Conservation (phyloP, 129 eudicot genomes). For the Apium graveolens region DNA sequence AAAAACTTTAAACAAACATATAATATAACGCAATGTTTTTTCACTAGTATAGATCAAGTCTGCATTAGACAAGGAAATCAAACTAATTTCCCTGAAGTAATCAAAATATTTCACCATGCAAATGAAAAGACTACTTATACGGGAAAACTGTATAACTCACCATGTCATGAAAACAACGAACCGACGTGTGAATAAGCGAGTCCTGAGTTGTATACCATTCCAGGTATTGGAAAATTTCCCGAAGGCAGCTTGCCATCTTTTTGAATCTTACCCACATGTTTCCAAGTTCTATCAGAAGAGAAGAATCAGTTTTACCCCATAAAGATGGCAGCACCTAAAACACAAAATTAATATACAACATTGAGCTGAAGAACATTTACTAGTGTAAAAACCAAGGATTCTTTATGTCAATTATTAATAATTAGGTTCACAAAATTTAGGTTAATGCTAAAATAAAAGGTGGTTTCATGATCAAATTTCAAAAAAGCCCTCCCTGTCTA, state of each 20-base stretch:
- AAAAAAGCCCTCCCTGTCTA: no score
- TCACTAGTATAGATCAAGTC: not conserved
- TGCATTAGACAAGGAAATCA: not conserved
- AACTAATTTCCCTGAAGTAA: not conserved
- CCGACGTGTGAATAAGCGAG: slow-evolving; percentile 28
- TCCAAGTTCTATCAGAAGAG: slow-evolving; percentile 30
- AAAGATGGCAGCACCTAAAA: slow-evolving; percentile 48
- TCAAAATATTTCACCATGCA: not conserved
- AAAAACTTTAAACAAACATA: not conserved
- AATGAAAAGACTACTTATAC: not conserved
- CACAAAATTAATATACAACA: not conserved
- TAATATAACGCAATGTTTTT: not conserved
- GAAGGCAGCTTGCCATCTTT: slow-evolving; percentile 44
- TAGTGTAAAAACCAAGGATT: not conserved
- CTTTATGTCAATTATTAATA: not conserved
- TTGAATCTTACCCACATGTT: slow-evolving; percentile 49
- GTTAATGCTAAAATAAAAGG: not conserved
- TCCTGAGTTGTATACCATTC: slow-evolving; percentile 24
- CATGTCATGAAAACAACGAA: slow-evolving; percentile 38
- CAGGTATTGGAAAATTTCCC: slow-evolving; percentile 43
- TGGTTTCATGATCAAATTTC: no score
- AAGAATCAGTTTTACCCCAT: slow-evolving; percentile 21
- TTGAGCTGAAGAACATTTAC: not conserved
- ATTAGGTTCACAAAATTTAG: not conserved
- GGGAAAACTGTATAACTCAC: slow-evolving; percentile 18